Evolutionary conservation across 1,284 basidiomycete genomes (phyloP).

Genomic region (Ustilago esculenta): DNA sequence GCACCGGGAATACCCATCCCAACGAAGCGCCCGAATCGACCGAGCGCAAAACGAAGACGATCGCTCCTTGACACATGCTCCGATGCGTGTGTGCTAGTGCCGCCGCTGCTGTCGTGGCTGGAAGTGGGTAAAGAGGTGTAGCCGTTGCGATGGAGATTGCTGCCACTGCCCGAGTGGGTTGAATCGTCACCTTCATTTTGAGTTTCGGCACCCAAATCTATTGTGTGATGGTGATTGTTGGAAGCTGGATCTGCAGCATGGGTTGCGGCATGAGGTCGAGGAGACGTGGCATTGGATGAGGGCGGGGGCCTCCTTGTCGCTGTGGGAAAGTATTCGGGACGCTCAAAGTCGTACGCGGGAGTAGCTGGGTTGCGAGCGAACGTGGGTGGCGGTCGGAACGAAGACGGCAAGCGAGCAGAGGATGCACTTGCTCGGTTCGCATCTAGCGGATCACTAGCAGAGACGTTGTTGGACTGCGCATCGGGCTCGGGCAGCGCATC

Average conservation of each 20-base stretch:
- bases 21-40: conserved; percentile 61
- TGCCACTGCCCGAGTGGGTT: conserved; percentile 11
- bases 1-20: conserved; percentile 66
- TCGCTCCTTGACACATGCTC: conserved; percentile 34
- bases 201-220: conserved; percentile 32
- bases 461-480: conserved; percentile 6
- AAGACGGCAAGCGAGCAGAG: background rate
- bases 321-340: conserved; percentile 54
- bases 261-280: conserved; percentile 7
- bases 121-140: conserved; percentile 37
- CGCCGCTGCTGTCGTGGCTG: conserved; percentile 1
- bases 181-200: conserved; percentile 28
- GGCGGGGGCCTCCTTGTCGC: conserved; percentile 23
- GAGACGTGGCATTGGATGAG: conserved; percentile 19
- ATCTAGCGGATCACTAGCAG: conserved; percentile 39
- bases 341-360: conserved; percentile 56
- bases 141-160: conserved; percentile 17
- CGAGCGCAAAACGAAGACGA: conserved; percentile 49
- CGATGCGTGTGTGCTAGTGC: conserved; percentile 12
- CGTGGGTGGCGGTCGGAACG: conserved; percentile 6
- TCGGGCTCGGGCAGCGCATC: conserved; percentile 44
- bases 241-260: background rate
- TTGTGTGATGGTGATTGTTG: conserved; percentile 21
- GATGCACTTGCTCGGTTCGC: conserved; percentile 28
- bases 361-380: conserved; percentile 8